These are phyloP conservation scores for Nakazawaea molendinolei DNA, from an alignment of 805 yeast genomes.

Conservation along the genomic window DNA sequence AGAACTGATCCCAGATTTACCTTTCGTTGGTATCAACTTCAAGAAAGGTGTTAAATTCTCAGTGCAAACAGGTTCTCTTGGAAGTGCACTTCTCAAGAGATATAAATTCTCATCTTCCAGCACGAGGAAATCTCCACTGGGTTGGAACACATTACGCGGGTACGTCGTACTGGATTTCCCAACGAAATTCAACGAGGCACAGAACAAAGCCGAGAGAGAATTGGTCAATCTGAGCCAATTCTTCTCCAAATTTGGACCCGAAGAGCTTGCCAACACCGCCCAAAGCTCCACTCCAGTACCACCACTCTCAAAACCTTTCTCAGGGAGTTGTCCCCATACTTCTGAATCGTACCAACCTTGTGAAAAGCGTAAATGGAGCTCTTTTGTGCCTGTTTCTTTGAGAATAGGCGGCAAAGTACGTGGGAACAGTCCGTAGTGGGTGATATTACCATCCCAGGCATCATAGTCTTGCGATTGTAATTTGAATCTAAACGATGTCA, in stretches of 20 bases:
- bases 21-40: conserved; percentile 85
- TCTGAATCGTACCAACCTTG: conserved; percentile 96
- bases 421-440: conserved; percentile 69
- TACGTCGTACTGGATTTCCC: conserved; percentile 72
- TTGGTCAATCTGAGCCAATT: conserved; percentile 72
- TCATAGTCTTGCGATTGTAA: conserved; percentile 41
- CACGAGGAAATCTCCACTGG: conserved; percentile 18
- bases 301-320: conserved; percentile 66
- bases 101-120: conserved; percentile 36
- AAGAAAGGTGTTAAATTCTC: conserved; percentile 93
- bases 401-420: conserved; percentile 73
- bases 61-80: conserved; percentile 94
- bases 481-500: conserved; percentile 67
- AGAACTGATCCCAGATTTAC: conserved; percentile 81
- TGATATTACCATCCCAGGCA: conserved; percentile 17
- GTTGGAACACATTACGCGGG: conserved; percentile 39
- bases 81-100: conserved; percentile 76
- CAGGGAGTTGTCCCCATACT: conserved; percentile 78
- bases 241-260: conserved; percentile 44
- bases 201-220: conserved; percentile 82
- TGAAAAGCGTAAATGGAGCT: conserved; percentile 77
- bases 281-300: conserved; percentile 95
- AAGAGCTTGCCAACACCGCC: conserved; percentile 70
- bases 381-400: conserved; percentile 57
- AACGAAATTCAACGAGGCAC: conserved; percentile 89